phyloP scores from a whole-genome alignment of 2,329 filamentous ascomycete species.

The Xylariaceae sp. region DNA sequence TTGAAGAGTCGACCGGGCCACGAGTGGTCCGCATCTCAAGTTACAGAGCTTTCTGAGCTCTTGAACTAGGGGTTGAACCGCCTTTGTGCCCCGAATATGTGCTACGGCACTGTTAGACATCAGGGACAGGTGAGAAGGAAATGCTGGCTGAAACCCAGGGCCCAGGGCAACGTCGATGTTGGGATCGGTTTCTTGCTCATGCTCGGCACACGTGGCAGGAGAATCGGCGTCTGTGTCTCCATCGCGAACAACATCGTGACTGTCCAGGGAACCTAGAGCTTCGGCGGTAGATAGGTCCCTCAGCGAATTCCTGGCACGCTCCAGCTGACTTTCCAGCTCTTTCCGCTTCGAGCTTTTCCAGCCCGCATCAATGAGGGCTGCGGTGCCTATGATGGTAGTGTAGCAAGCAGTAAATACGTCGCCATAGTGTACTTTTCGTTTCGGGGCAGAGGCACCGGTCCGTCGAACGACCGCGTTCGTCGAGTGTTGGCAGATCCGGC shows the following conservation, averaged over 20 bases:
- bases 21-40: constrained; percentile 14
- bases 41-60: constrained; percentile 21
- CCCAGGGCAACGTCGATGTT: background rate
- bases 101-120: background rate
- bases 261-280: background rate
- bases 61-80: constrained; percentile 12
- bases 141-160: background rate
- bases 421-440: constrained; percentile 45
- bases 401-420: constrained; percentile 62
- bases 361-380: constrained; percentile 56
- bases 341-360: constrained; percentile 52
- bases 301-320: constrained; percentile 46
- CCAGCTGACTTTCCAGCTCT: constrained; percentile 58
- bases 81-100: constrained; percentile 1
- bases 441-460: constrained; percentile 43
- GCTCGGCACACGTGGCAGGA: background rate
- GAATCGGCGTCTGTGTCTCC: background rate
- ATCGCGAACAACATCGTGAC: background rate
- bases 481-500: constrained; percentile 53
- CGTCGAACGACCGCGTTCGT: constrained; percentile 44
- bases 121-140: background rate
- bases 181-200: background rate
- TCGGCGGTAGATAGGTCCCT: constrained; percentile 22
- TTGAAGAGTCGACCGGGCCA: constrained; percentile 18
- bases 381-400: constrained; percentile 61